phyloP scores from a whole-genome alignment of 352 stramenopile genomes.

The Phytophthora cactorum region DNA sequence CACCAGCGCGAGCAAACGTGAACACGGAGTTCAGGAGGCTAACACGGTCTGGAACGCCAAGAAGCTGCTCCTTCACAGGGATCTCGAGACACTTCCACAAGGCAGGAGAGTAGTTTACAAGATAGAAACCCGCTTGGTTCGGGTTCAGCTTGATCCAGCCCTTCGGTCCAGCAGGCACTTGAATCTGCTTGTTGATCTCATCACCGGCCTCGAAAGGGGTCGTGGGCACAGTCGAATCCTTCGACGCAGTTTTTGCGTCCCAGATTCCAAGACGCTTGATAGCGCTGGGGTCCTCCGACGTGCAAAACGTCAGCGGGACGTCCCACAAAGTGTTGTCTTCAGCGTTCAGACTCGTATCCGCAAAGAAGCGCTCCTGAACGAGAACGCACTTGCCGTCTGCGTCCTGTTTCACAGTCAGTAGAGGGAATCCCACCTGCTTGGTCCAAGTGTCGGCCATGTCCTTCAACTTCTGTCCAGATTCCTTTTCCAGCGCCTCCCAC shows the following conservation, averaged over 20 bases:
- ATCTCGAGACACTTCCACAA: constrained; percentile 86
- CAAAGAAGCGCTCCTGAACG: constrained; percentile 94
- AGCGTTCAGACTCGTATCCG: constrained; percentile 76
- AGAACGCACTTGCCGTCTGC: constrained; percentile 76
- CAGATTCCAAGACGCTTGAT: constrained; percentile 76
- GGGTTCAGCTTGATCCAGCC: constrained; percentile 97
- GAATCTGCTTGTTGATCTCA: constrained; percentile 87
- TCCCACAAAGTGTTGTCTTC: constrained; percentile 85
- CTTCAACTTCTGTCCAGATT: constrained; percentile 89
- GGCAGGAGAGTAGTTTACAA: constrained; percentile 92
- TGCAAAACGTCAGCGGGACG: constrained; percentile 83
- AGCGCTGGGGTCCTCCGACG: constrained; percentile 45
- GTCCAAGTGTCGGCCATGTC: constrained; percentile 95
- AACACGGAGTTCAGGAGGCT: constrained; percentile 94
- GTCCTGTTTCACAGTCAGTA: constrained; percentile 84
- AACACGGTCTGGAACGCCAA: constrained; percentile 90
- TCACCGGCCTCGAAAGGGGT: constrained; percentile 69
- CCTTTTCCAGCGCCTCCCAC: constrained; percentile 93
- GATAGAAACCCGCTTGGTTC: constrained; percentile 93
- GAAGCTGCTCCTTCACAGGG: constrained; percentile 49
- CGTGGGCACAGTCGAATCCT: constrained; percentile 8
- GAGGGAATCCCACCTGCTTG: constrained; percentile 94
- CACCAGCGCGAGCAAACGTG: constrained; percentile 81
- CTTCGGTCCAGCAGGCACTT: constrained; percentile 44
- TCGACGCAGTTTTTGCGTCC: constrained; percentile 53